phyloP scores from a whole-genome alignment of 2,329 filamentous ascomycete species.

The Claviceps cyperi region DNA sequence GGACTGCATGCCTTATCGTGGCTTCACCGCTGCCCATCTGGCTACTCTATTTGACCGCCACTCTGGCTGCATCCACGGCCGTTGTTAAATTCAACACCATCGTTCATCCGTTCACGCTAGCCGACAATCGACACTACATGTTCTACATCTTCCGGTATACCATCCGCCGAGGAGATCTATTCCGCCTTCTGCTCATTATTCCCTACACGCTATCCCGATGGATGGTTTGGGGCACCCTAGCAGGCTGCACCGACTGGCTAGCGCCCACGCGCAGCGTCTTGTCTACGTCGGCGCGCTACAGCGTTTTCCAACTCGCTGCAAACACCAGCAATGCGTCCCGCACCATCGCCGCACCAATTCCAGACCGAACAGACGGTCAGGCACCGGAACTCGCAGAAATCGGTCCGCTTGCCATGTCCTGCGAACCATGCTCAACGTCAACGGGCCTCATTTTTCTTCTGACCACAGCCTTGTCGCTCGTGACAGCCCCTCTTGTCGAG shows the following conservation, averaged over 20 bases:
- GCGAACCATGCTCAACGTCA: conserved; percentile 28
- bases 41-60: conserved; percentile 20
- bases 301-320: conserved; percentile 2
- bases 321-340: conserved; percentile 18
- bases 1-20: conserved; percentile 11
- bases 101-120: conserved; percentile 87
- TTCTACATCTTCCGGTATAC: conserved; percentile 90
- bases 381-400: conserved; percentile 10
- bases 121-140: conserved; percentile 93
- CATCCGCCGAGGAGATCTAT: conserved; percentile 47
- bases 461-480: conserved; percentile 60
- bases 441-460: conserved; percentile 45
- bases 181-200: conserved; percentile 54
- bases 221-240: conserved; percentile 50
- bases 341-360: neutral
- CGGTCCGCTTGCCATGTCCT: conserved; percentile 14
- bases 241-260: conserved; percentile 22
- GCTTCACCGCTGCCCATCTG: conserved; percentile 20
- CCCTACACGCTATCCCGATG: conserved; percentile 60
- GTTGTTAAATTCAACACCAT: conserved; percentile 75
- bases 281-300: neutral
- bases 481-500: conserved; percentile 86
- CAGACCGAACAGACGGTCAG: neutral
- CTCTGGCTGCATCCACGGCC: conserved; percentile 22
- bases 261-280: conserved; percentile 1